phyloP scores from a whole-genome alignment of 805 yeast genomes.

The Hanseniaspora clermontiae region DNA sequence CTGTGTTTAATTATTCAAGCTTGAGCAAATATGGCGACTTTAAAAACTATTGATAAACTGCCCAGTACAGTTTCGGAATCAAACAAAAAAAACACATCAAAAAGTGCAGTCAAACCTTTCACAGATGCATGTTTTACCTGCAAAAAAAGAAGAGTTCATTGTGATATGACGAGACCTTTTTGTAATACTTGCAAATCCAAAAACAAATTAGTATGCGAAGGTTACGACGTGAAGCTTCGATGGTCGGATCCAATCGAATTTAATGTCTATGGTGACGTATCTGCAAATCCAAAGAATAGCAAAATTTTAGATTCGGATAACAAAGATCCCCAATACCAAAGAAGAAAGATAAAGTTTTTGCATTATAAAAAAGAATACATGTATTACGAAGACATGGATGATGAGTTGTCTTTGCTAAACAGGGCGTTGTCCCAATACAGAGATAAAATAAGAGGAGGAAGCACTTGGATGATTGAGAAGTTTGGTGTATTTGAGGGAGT shows the following conservation, averaged over 20 bases:
- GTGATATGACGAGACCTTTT: conserved; percentile 59
- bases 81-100: conserved; percentile 5
- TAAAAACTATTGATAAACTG: background rate
- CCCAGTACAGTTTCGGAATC: background rate
- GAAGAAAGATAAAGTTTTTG: conserved; percentile 65
- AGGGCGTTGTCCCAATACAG: conserved; percentile 36
- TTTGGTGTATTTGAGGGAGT: conserved; percentile 66
- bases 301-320: conserved; percentile 15
- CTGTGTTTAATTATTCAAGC: background rate
- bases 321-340: conserved; percentile 45
- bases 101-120: conserved; percentile 53
- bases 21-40: background rate
- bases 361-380: conserved; percentile 53
- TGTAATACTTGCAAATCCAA: conserved; percentile 56
- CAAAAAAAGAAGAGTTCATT: conserved; percentile 63
- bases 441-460: conserved; percentile 30
- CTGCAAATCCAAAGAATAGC: conserved; percentile 16
- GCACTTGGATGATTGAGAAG: conserved; percentile 55
- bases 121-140: conserved; percentile 78
- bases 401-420: conserved; percentile 41
- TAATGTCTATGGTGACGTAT: conserved; percentile 34
- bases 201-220: conserved; percentile 60
- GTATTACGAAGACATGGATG: conserved; percentile 75
- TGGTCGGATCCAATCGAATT: conserved; percentile 53
- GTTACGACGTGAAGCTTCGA: conserved; percentile 66